phyloP scores from a whole-genome alignment of 176 grass and related monocot genomes.

The Juncus effusus region DNA sequence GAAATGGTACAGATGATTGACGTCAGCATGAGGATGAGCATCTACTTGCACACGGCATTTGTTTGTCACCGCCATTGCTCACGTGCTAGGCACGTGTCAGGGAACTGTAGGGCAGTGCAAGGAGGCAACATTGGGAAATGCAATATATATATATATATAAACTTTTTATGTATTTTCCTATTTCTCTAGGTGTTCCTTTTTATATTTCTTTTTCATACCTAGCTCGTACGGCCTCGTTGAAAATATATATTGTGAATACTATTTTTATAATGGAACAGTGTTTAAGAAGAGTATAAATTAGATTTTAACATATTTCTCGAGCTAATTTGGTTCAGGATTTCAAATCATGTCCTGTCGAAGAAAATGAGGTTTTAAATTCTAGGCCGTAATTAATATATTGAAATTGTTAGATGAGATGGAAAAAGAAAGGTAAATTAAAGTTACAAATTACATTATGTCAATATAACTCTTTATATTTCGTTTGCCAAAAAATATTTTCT shows the following conservation, averaged over 20 bases:
- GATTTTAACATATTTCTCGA: too few relatives aligned
- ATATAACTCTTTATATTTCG: too few relatives aligned
- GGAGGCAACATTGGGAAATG: slow-evolving; percentile 26
- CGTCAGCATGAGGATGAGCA: slow-evolving; percentile 40
- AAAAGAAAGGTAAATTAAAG: too few relatives aligned
- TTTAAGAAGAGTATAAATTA: neutral
- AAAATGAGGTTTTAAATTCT: too few relatives aligned
- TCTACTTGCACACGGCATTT: slow-evolving; percentile 15
- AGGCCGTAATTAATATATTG: too few relatives aligned
- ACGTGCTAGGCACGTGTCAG: slow-evolving; percentile 51
- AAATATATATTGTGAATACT: neutral
- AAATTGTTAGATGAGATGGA: too few relatives aligned
- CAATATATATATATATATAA: neutral
- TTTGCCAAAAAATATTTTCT: too few relatives aligned
- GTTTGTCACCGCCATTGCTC: slow-evolving; percentile 29
- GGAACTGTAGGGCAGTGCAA: neutral
- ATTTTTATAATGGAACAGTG: neutral
- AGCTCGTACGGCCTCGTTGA: slow-evolving; percentile 13
- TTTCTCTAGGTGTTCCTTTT: neutral
- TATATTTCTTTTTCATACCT: slow-evolving; percentile 12
- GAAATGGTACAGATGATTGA: slow-evolving; percentile 31
- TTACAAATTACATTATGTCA: too few relatives aligned
- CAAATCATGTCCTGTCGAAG: too few relatives aligned
- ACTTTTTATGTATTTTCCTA: slow-evolving; percentile 16
- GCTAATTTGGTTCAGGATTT: too few relatives aligned